phyloP scores from a whole-genome alignment of 176 grass and related monocot species.

The Aegilops speltoides region DNA sequence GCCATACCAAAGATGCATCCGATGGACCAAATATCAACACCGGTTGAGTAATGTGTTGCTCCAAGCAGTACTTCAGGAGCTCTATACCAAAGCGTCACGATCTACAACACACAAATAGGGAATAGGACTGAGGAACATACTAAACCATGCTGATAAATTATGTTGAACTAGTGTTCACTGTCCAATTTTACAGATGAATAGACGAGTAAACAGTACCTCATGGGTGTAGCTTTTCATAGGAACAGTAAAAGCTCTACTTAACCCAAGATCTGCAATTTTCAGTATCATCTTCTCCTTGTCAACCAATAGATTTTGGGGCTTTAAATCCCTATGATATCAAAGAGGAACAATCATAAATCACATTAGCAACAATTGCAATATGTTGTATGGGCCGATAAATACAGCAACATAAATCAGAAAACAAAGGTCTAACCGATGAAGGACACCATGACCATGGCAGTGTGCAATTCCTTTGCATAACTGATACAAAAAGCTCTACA shows the following conservation, averaged over 20 bases:
- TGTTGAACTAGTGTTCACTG: neutral
- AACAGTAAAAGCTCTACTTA: conserved; percentile 78
- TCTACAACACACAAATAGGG: conserved; percentile 35
- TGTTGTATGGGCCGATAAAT: neutral
- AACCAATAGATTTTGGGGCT: conserved; percentile 94
- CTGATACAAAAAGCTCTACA: conserved; percentile 80
- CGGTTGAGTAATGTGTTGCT: conserved; percentile 81
- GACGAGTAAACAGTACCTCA: conserved; percentile 53
- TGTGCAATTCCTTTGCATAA: conserved; percentile 94
- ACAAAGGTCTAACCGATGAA: conserved; percentile 71
- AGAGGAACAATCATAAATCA: neutral
- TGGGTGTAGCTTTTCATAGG: conserved; percentile 98
- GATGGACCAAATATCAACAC: conserved; percentile 93
- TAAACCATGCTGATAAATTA: conserved; percentile 4
- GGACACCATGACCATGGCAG: conserved; percentile 88
- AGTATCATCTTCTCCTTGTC: conserved; percentile 95
- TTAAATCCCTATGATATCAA: conserved; percentile 69
- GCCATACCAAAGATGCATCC: conserved; percentile 91
- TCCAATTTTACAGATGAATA: neutral
- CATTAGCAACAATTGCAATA: neutral
- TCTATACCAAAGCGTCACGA: conserved; percentile 96
- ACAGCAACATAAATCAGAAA: conserved; percentile 11
- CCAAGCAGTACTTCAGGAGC: conserved; percentile 97
- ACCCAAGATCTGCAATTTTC: conserved; percentile 93
- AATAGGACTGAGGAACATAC: neutral